A percentile compares a stretch with the other conserved stretches of the same genome.
phyloP scores from a whole-genome alignment of 140 eudicot species.

The Erigeron philadelphicus region DNA sequence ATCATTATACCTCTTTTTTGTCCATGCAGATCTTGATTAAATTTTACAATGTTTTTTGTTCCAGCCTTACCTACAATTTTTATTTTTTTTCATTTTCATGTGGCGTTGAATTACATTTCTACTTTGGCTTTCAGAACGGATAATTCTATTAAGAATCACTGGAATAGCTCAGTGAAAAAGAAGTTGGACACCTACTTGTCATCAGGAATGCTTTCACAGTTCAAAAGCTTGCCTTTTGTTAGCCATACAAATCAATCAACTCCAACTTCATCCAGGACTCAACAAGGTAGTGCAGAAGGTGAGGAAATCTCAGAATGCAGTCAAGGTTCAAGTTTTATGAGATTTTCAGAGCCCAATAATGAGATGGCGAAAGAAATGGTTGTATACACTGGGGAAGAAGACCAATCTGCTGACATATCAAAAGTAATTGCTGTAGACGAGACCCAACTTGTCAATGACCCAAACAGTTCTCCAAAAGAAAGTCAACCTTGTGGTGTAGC shows the following conservation, averaged over 20 bases:
- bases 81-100: neutral
- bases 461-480: constrained; percentile 22
- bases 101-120: neutral
- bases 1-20: too few relatives aligned
- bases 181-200: constrained; percentile 57
- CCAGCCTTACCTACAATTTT: neutral
- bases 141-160: constrained; percentile 86
- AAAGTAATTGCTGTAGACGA: constrained; percentile 22
- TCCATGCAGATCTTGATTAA: neutral
- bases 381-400: constrained; percentile 30
- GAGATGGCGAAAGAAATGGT: constrained; percentile 32
- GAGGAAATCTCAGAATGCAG: constrained; percentile 72
- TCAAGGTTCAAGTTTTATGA: constrained; percentile 48
- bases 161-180: constrained; percentile 93
- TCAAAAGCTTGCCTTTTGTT: constrained; percentile 44
- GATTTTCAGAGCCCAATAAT: constrained; percentile 49
- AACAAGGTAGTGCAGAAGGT: constrained; percentile 52
- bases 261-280: constrained; percentile 50
- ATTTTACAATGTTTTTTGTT: neutral
- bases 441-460: constrained; percentile 25
- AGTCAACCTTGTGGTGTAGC: constrained; percentile 30
- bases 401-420: constrained; percentile 31
- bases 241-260: constrained; percentile 41
- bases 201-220: constrained; percentile 59
- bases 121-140: constrained; percentile 49